Evolutionary conservation across 169 alveolate genomes (phyloP).

Genomic region (Plasmodium coatneyi): DNA sequence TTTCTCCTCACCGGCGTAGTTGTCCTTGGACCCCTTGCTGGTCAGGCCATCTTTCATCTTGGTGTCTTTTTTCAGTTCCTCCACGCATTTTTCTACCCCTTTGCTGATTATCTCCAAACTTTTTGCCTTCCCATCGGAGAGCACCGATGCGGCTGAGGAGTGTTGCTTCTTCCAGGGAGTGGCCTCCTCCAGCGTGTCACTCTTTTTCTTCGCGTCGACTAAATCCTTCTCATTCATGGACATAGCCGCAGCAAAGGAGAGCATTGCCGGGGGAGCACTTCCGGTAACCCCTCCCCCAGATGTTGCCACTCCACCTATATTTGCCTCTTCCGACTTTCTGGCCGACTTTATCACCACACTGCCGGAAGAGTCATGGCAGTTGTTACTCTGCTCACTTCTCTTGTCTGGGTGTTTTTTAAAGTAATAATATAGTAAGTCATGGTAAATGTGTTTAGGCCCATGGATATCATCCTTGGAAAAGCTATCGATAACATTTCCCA

Average conservation of each 20-base stretch:
- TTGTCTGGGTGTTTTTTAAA: constrained; percentile 53
- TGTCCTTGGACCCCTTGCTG: constrained; percentile 1
- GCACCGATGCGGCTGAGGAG: not conserved
- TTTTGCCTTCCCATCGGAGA: constrained; percentile 30
- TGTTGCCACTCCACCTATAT: not conserved
- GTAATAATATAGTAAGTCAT: constrained; percentile 70
- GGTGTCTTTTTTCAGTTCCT: not conserved
- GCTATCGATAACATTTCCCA: constrained; percentile 88
- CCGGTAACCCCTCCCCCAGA: not conserved
- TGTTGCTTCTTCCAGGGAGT: not conserved
- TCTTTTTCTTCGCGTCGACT: not conserved
- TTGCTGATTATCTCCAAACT: not conserved
- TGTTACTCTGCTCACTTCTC: not conserved
- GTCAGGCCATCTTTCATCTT: constrained; percentile 4
- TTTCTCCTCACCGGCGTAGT: not conserved
- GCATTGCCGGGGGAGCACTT: not conserved
- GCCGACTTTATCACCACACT: not conserved
- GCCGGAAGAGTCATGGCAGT: not conserved
- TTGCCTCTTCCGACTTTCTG: not conserved
- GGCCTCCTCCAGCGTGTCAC: not conserved
- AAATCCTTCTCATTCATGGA: not conserved
- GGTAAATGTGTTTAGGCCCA: constrained; percentile 75
- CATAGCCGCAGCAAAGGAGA: not conserved
- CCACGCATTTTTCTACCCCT: not conserved
- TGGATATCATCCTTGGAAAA: constrained; percentile 78